Base-by-base conservation (phyloP, 805 yeast genomes). In the Candida palmyrensis region DNA sequence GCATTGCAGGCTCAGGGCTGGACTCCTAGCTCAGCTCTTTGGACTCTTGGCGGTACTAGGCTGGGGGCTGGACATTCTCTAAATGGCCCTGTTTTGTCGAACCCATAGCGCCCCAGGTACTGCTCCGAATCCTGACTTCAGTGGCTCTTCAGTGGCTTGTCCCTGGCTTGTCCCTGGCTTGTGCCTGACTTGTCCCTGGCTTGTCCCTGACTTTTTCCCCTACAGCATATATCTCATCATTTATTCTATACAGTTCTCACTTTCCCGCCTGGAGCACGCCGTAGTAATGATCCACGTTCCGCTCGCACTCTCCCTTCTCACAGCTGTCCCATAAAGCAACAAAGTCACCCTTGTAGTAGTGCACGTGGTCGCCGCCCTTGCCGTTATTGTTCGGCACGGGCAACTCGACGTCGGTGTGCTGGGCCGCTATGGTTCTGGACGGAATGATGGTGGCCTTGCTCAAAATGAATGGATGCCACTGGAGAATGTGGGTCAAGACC, bases 391-490 rank as follows among this genome's bases (percentile, higher is more conserved):
- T 41, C 3, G 41, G 41, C n/a, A n/a, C n/a, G 1, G 45, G 29
- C n/a, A 33, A 22, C 10, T 33, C 33, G 15, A 32, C 36, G 3
- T 40, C 44, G 11, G 48, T 33, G 31, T 55, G 56, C 20, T 42
- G 39, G 4, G 69, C 54, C 30, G 57, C 47, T 12, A 66, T 60
- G 9, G 65, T 52, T 38, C 64, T 59, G 3, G 68, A 44, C 6
- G 87, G 84, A 1, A 92, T 74, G 11, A 90, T 55, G 0, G 87
- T 82, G 3, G 92, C 68, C 48, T 77, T 82, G 35, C 82, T 71
- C 44, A 92, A 66, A 18, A 83, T 61, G 18, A 73, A 76, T 9
- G 96, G 95, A 53, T 90, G 98, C 98, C 97, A 92, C 57, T 87
- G 97, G 45, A 88, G 66, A 28, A 88, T 66, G 53, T 92, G 97